These are phyloP conservation scores for Xylaria acuta DNA, from an alignment of 495 filamentous ascomycete genomes.

Conservation along the genomic window DNA sequence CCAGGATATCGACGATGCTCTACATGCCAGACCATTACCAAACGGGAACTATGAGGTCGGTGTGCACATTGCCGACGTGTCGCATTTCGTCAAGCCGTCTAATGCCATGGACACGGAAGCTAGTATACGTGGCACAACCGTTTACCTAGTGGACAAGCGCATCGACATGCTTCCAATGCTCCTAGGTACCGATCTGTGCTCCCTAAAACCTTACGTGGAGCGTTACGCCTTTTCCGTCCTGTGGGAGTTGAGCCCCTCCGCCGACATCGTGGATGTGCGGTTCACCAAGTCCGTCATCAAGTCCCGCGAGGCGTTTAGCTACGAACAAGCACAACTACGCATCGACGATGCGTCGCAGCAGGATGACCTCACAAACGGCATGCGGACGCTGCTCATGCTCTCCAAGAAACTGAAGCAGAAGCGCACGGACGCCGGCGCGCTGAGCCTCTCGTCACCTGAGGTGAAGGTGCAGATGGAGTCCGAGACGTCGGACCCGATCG, in stretches of 20 bases:
- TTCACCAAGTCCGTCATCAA: conserved; percentile 98
- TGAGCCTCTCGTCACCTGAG: conserved; percentile 95
- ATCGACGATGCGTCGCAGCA: conserved; percentile 87
- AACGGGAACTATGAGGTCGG: conserved; percentile 97
- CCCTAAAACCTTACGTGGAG: conserved; percentile 95
- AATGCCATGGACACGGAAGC: conserved; percentile 97
- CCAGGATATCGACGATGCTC: conserved; percentile 97
- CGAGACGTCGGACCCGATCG: conserved; percentile 93
- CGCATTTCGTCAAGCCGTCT: conserved; percentile 95
- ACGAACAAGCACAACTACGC: conserved; percentile 90
- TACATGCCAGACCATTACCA: conserved; percentile 82
- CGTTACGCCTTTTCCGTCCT: conserved; percentile 94
- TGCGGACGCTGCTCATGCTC: conserved; percentile 84
- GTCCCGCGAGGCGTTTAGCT: conserved; percentile 97
- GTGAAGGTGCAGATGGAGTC: conserved; percentile 92
- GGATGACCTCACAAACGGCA: conserved; percentile 88
- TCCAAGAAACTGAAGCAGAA: conserved; percentile 95
- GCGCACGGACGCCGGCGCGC: conserved; percentile 91
- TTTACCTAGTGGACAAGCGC: conserved; percentile 97
- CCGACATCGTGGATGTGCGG: conserved; percentile 77
- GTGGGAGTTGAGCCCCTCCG: conserved; percentile 89
- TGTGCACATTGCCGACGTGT: conserved; percentile 99
- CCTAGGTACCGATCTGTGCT: conserved; percentile 94
- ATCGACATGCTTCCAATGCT: conserved; percentile 99
- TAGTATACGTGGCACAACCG: conserved; percentile 90